Percentiles rank a stretch among this genome's conserved stretches.
These are phyloP conservation scores for Trichoderma polysporum DNA, from an alignment of 2,329 filamentous ascomycete species.

Conservation along the genomic window DNA sequence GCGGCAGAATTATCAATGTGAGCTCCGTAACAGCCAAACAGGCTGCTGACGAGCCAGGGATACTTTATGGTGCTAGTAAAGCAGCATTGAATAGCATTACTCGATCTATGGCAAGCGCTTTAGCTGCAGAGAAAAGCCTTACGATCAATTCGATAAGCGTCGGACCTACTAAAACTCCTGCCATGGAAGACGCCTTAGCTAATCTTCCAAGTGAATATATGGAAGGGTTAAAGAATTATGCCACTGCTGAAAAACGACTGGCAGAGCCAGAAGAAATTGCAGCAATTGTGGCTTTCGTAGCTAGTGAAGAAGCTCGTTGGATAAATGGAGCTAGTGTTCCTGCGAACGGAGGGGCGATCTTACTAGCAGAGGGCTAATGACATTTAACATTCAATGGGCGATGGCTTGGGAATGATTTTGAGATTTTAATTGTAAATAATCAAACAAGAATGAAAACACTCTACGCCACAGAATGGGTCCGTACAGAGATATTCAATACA, in stretches of 20 bases:
- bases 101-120: neutral
- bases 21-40: neutral
- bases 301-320: conserved; percentile 4
- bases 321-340: neutral
- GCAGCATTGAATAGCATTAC: neutral
- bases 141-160: conserved; percentile 6
- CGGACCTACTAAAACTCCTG: neutral
- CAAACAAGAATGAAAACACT: neutral
- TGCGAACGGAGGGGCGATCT: neutral
- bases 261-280: conserved; percentile 5
- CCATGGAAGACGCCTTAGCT: neutral
- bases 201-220: neutral
- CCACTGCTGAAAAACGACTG: conserved; percentile 1
- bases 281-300: neutral
- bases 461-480: neutral
- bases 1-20: neutral
- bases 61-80: neutral
- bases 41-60: neutral
- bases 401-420: neutral
- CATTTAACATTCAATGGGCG: neutral
- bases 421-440: neutral
- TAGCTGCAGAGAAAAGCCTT: neutral
- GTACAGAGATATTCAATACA: neutral
- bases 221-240: neutral
- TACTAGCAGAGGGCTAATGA: neutral